Evolutionary conservation across 192 early-diverging fungal species (phyloP).

Genomic region (Linnemannia elongata): DNA sequence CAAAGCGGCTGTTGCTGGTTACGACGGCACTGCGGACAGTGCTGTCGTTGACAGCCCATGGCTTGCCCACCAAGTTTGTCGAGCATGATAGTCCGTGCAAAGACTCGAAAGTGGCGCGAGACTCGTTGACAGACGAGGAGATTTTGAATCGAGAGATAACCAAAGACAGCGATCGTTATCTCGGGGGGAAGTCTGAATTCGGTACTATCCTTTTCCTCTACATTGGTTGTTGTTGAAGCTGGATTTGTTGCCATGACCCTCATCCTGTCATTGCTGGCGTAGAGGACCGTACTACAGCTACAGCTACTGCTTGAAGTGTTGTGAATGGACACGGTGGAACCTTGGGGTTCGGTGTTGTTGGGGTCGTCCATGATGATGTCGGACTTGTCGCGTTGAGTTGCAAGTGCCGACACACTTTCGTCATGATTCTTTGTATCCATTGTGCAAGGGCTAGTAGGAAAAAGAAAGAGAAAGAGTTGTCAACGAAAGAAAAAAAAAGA

Average conservation of each 20-base stretch:
- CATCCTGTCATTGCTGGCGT: background rate
- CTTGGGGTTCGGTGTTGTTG: background rate
- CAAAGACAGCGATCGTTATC: conserved; percentile 21
- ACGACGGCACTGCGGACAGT: background rate
- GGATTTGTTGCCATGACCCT: no score
- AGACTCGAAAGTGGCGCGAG: conserved; percentile 24
- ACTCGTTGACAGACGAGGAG: conserved; percentile 35
- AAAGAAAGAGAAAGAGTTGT: background rate
- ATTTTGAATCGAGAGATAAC: conserved; percentile 16
- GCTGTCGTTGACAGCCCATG: background rate
- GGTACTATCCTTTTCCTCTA: background rate
- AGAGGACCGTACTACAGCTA: background rate
- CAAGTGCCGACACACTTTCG: background rate
- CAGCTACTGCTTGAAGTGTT: background rate
- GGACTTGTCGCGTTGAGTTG: background rate
- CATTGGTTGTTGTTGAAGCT: background rate
- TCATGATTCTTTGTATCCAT: background rate
- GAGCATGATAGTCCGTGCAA: conserved; percentile 18
- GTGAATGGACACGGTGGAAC: background rate
- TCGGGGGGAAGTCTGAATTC: conserved; percentile 19
- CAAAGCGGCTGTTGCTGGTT: background rate
- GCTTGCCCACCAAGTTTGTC: conserved; percentile 27
- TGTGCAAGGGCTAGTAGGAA: background rate
- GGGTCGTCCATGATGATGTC: background rate
- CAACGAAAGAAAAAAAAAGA: background rate